A percentile compares a stretch with the other conserved stretches of the same genome.
Conservation (phyloP, 441 rosid genomes). For the Biscutella laevigata region DNA sequence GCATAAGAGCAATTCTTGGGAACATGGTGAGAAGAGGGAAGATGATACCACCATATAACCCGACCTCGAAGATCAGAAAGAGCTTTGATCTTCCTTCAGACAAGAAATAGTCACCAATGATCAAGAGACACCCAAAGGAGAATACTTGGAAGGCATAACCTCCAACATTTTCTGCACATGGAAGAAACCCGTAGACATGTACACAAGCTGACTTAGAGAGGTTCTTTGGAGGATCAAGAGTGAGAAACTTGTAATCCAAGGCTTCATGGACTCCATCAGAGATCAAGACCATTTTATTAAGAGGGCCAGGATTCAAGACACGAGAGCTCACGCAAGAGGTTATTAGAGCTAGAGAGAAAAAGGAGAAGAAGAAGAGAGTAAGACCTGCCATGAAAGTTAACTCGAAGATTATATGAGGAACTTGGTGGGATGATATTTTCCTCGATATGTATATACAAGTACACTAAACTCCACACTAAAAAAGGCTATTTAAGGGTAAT, state of each 20-base stretch:
- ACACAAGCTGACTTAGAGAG: conserved; percentile 5
- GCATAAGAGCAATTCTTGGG: conserved; percentile 24
- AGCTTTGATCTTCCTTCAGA: conserved; percentile 26
- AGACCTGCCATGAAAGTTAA: conserved; percentile 4
- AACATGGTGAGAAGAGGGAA: conserved; percentile 28
- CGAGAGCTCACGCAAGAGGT: conserved; percentile 20
- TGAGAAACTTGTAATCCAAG: conserved; percentile 9
- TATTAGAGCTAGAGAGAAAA: neutral
- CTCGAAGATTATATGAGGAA: neutral
- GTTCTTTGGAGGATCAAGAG: conserved; percentile 19
- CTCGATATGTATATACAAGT: neutral
- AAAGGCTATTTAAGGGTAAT: neutral
- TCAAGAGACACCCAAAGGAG: conserved; percentile 26
- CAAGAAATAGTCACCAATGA: conserved; percentile 26
- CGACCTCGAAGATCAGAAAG: conserved; percentile 22
- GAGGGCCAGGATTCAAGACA: conserved; percentile 12
- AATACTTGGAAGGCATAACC: conserved; percentile 25
- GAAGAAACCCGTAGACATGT: conserved; percentile 26
- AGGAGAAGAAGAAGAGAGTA: neutral
- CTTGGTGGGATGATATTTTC: neutral
- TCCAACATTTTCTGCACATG: conserved; percentile 24
- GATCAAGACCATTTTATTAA: conserved; percentile 6
- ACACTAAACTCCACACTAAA: conserved; percentile 1
- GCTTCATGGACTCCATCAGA: conserved; percentile 21
- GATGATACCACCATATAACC: conserved; percentile 27